phyloP scores from a whole-genome alignment of 441 rosid species.

The Pelargonium australe region DNA sequence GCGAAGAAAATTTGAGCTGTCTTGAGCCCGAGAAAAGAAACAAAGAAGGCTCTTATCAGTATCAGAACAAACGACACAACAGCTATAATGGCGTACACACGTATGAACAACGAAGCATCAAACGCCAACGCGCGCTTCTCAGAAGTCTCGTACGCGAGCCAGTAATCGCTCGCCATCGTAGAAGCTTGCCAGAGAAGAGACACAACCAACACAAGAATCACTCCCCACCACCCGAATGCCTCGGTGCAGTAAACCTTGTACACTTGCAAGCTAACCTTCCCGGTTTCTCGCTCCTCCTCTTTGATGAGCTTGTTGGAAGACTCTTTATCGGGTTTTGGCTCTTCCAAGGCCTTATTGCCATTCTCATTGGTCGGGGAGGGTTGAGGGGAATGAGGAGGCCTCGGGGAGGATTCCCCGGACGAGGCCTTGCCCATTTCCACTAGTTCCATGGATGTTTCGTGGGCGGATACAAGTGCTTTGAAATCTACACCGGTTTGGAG shows the following conservation, averaged over 20 bases:
- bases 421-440: slow-evolving; percentile 27
- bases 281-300: slow-evolving; percentile 82
- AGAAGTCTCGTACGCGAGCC: slow-evolving; percentile 91
- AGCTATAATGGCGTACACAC: slow-evolving; percentile 41
- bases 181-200: slow-evolving; percentile 78
- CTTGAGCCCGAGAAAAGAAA: slow-evolving; percentile 59
- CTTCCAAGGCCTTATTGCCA: slow-evolving; percentile 33
- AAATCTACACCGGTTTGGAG: slow-evolving; percentile 59
- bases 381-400: slow-evolving; percentile 22
- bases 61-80: slow-evolving; percentile 56
- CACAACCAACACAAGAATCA: slow-evolving; percentile 43
- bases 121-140: slow-evolving; percentile 42
- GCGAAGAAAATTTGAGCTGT: slow-evolving; percentile 74
- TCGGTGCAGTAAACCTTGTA: slow-evolving; percentile 72
- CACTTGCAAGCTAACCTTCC: slow-evolving; percentile 60
- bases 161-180: slow-evolving; percentile 80
- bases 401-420: slow-evolving; percentile 31
- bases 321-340: slow-evolving; percentile 42
- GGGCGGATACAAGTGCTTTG: slow-evolving; percentile 73
- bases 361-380: slow-evolving; percentile 31
- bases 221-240: slow-evolving; percentile 97
- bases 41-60: slow-evolving; percentile 44
- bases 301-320: slow-evolving; percentile 60
- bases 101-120: slow-evolving; percentile 50
- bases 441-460: slow-evolving; percentile 57